These are phyloP conservation scores for Citrus unshiu DNA, from an alignment of 345 rosid species.

Conservation along the genomic window DNA sequence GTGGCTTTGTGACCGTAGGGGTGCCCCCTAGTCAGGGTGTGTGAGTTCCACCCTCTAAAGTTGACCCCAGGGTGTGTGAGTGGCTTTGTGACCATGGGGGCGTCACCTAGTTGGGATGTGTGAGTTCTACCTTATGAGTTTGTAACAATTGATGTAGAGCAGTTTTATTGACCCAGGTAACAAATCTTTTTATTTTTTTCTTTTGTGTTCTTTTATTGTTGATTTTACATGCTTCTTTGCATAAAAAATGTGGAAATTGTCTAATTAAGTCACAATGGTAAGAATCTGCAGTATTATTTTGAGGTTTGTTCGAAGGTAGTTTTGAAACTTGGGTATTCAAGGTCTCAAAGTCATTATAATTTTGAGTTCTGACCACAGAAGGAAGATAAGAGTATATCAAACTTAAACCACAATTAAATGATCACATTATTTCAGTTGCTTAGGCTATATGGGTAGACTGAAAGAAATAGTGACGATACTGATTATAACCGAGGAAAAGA, in stretches of 20 bases:
- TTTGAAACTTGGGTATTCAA: no score
- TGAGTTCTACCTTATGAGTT: no score
- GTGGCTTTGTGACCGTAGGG: no score
- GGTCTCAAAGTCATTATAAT: background rate
- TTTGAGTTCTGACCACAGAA: background rate
- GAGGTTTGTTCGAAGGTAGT: background rate
- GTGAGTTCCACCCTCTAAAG: no score
- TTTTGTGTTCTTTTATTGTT: background rate
- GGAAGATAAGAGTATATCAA: background rate
- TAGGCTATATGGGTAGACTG: background rate
- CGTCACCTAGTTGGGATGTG: no score
- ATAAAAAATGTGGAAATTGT: background rate
- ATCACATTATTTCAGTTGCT: background rate
- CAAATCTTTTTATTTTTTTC: background rate
- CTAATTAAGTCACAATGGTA: background rate
- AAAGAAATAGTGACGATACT: no score
- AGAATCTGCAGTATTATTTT: background rate
- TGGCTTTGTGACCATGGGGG: no score
- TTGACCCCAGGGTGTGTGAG: no score
- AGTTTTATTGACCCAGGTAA: conserved; percentile 50
- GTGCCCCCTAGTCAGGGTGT: no score
- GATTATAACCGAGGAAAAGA: background rate
- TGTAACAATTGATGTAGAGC: no score
- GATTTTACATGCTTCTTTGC: background rate
- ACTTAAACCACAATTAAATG: background rate